Evolutionary conservation across 2,329 filamentous ascomycete species (phyloP), one percentile per base, ranked within the genome.

Genomic region (Apiospora sp.): DNA sequence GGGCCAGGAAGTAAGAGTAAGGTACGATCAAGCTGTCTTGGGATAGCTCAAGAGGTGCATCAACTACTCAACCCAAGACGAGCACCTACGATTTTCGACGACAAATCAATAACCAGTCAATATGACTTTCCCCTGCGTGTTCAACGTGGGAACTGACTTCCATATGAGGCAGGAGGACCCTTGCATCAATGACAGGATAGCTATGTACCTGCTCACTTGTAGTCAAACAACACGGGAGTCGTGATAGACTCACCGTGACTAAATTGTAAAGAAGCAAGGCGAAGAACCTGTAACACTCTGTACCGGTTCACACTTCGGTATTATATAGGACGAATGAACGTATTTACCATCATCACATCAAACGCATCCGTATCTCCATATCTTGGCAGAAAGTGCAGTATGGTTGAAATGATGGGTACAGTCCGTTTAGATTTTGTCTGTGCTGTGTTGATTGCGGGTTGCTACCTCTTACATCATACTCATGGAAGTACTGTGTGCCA

Each of bases 71-170:
- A 14, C 37, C 34, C 8, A 41, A 37, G 58, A 30, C 34, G 34
- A 64, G 58, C 58, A 64, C 58, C 14, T 64, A 7, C 58, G 34
- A 13, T 64, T 10, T 13, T 41, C 8, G 22, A 24, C 22, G 8
- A 64, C 58, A 41, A 64, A 64, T 41, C 58, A 61, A n/a, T 13
- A 24, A 10, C 30, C 58, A 64, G 58, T 41, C 58, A 64, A 64
- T 24, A 64, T 64, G 58, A 64, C 58, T 41, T 64, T 12, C 54
- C 51, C 54, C 22, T 61, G 27, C 54, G 34, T 61, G 30, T 34
- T 61, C 27, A 4, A 61, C 30, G 34, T 34, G 54, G 30, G 10
- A 22, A 24, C 19, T 41, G 16, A 41, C 30, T 64, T 64, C 30
- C 54, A 19, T 22, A 24, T 64, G 58, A 41, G 58, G 58, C 58